Conservation (phyloP, 225 moss, liverwort and hornwort genomes). For the Pleurozium schreberi region DNA sequence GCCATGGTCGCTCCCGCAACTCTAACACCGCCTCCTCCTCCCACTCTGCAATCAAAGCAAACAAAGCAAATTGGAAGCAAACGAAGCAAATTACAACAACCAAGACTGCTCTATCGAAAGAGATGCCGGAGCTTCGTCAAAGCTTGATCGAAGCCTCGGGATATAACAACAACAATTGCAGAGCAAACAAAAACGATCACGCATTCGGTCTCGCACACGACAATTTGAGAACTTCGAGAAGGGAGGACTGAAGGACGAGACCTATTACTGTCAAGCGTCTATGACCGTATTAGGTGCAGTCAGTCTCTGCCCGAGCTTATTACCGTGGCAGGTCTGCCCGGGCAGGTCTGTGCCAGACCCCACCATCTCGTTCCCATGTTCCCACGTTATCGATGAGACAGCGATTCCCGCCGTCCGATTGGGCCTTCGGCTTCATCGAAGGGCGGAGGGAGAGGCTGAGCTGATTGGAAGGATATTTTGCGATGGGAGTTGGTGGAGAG, state of each 20-base stretch:
- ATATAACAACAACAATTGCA: background rate
- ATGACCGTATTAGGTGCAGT: background rate
- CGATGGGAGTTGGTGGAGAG: background rate
- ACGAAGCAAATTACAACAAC: background rate
- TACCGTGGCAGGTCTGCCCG: background rate
- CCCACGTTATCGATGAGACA: too few relatives aligned
- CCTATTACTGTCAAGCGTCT: background rate
- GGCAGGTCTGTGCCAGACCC: background rate
- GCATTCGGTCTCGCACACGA: background rate
- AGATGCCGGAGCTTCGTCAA: background rate
- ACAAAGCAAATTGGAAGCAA: background rate
- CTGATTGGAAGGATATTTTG: background rate
- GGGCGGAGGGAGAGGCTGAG: background rate
- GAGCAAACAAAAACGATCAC: background rate
- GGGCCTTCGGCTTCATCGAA: background rate
- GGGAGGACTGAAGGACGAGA: background rate
- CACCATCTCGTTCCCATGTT: background rate
- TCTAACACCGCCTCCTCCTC: too few relatives aligned
- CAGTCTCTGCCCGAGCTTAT: background rate
- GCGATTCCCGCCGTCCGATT: background rate
- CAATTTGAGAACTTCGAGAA: background rate
- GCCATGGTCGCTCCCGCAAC: slow-evolving; percentile 9
- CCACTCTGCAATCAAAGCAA: background rate
- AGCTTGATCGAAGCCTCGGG: background rate
- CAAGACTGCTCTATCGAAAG: background rate